Evolutionary conservation across 2,329 filamentous ascomycete species (phyloP).

Genomic region (Colletotrichum sp.): DNA sequence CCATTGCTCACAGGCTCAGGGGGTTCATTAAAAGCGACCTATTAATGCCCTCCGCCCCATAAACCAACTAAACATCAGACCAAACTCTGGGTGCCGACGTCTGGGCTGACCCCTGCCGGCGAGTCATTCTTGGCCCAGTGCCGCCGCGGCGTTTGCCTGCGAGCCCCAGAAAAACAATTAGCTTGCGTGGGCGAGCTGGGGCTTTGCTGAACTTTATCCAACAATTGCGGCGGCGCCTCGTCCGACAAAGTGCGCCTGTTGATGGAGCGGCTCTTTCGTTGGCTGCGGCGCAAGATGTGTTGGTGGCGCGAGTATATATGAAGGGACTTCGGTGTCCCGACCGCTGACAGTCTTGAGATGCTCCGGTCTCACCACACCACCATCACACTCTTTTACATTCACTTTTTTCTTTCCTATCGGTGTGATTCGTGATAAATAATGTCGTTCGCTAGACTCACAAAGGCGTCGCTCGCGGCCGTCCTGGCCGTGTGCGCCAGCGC

Average conservation of each 20-base stretch:
- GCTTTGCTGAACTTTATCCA: slow-evolving; percentile 18
- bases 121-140: slow-evolving; percentile 1
- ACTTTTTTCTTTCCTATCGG: background rate
- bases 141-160: background rate
- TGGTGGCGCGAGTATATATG: background rate
- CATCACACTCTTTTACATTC: slow-evolving; percentile 5
- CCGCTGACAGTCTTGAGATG: background rate
- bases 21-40: background rate
- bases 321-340: background rate
- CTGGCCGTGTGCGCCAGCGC: slow-evolving; percentile 10
- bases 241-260: background rate
- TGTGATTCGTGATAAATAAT: background rate
- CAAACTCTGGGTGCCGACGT: background rate
- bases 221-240: background rate
- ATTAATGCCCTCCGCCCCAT: background rate
- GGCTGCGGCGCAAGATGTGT: background rate
- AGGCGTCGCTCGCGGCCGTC: slow-evolving; percentile 1
- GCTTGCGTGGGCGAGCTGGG: slow-evolving; percentile 14
- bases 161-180: slow-evolving; percentile 10
- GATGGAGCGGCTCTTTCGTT: background rate
- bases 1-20: background rate
- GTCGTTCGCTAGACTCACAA: slow-evolving; percentile 2
- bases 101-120: slow-evolving; percentile 8
- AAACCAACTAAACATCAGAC: slow-evolving; percentile 1
- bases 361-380: background rate